These are phyloP conservation scores for Oryza glaberrima DNA, from an alignment of 176 grass and related monocot genomes.

Conservation along the genomic window DNA sequence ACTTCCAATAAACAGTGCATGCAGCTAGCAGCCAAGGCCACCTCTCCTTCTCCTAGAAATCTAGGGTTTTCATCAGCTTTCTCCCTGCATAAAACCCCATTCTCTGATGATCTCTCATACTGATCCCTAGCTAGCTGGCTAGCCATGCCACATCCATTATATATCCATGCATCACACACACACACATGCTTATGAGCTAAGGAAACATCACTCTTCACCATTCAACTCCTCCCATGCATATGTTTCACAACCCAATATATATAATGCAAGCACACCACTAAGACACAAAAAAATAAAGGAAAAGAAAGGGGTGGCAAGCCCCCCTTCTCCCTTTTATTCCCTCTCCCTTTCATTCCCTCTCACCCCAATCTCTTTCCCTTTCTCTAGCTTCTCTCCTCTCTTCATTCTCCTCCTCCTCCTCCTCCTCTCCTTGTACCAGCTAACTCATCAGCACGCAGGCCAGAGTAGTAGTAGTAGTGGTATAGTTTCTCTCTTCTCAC, in stretches of 20 bases:
- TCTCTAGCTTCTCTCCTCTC: neutral
- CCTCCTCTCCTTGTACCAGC: constrained; percentile 8
- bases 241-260: constrained; percentile 75
- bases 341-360: constrained; percentile 43
- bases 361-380: constrained; percentile 28
- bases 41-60: constrained; percentile 17
- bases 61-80: constrained; percentile 49
- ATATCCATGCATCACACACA: constrained; percentile 42
- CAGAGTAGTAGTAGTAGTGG: neutral
- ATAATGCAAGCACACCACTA: constrained; percentile 56
- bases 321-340: constrained; percentile 60
- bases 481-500: neutral
- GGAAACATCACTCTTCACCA: constrained; percentile 29
- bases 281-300: constrained; percentile 37
- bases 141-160: constrained; percentile 18
- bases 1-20: constrained; percentile 28
- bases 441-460: no score
- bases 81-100: constrained; percentile 39
- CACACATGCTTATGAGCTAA: constrained; percentile 53
- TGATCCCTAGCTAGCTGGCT: neutral
- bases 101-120: constrained; percentile 16
- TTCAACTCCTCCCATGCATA: constrained; percentile 34
- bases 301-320: constrained; percentile 17
- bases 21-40: constrained; percentile 8
- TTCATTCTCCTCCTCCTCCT: constrained; percentile 1